Base-by-base conservation (phyloP, 2,329 filamentous ascomycete species). In the Phialocephala subalpina region DNA sequence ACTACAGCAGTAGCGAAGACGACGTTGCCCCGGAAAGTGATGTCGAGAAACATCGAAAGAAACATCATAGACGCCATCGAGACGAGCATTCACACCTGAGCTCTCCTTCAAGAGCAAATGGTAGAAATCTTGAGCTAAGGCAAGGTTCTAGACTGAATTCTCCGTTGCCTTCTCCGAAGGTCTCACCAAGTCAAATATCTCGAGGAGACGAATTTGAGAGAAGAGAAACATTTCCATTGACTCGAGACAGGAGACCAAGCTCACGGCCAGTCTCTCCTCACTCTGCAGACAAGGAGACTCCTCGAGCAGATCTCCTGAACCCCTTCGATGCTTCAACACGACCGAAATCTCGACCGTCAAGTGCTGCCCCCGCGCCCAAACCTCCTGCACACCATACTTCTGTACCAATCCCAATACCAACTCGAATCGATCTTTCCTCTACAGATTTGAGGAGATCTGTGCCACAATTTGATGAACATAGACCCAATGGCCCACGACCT, bases 1-100 rank as follows among this genome's bases (percentile, higher is more conserved):
- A 70, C 65, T 69, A 73, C 53, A 74, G 69, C 57, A 70, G 72
- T 53, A 76, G 73, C 61, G 72, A 73, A 2, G 74, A 76, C 47
- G 73, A 74, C 18, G 60, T 72, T 29, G 65, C 62, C 22, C 55
- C 55, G n/a, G 71, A 74, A 42, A 75, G 72, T 62, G 74, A 70
- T 59, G 74, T 69, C 7, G 74, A 75, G 11, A 69, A 63, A 58
- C 53, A 60, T 58, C 60, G 64, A n/a, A 68, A 62, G 52, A 57
- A 58, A 27, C 68, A 66, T 58, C 59, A 67, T 55, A 25, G 60
- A 12, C 59, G 64, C 29, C 65, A 63, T 11, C 55, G 47, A 11
- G 45, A 62, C 56, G 62, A 73, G 27, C 66, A 73, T 56, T 58
- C 67, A n/a, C 67, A 71, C 69, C 58, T 47, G 27, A 65, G 68